Base-by-base conservation (phyloP, 257 asterid genomes). In the Salvia splendens region DNA sequence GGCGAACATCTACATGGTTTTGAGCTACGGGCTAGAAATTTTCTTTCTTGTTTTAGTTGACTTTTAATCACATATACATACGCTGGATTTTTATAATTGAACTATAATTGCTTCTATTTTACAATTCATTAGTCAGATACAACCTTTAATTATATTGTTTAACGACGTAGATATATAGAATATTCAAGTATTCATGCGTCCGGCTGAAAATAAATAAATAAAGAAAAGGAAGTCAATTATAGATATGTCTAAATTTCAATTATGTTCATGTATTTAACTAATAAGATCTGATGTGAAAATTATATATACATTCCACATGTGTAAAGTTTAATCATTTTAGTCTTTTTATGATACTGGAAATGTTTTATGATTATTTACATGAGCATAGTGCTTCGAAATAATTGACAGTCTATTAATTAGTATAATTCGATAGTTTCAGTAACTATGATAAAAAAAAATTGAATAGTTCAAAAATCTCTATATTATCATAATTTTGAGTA, bases 1-100 rank as follows among this genome's bases (percentile, higher is more conserved):
- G 84, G 84, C 84, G 65, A 3, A 15, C 16, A 66, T 71, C 36
- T 72, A 47, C n/a, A 33, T 71, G 67, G 50, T 50, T 56, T 71
- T 59, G 65, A 54, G 65, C 55, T 51, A 60, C 68, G 59, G 4
- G 32, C 2, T 17, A 10, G 32, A 32, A 5, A 33, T 16, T 50
- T 16, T 14, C 1, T 14, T 16, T 10, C 41, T 16, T 6, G 11
- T 16, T 3, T 52, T 36, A 43, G 69, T 57, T 77, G 68, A 69
- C 54, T 68, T 42, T 53, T 36, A 40, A 53, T 30, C 17, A 32
- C 3, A 57, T 57, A 48, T 57, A 48, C 40, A 8, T 5, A 38
- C 14, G 32, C 41, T 50, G 43, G 20, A 58, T 40, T 16, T 16
- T 41, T 24, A 49, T 70, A 20, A 61, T 60, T 70, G 64, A 69